A percentile compares a stretch with the other conserved stretches of the same genome.
phyloP scores from a whole-genome alignment of 352 stramenopile genomes.

The Aphanomyces stellatus region DNA sequence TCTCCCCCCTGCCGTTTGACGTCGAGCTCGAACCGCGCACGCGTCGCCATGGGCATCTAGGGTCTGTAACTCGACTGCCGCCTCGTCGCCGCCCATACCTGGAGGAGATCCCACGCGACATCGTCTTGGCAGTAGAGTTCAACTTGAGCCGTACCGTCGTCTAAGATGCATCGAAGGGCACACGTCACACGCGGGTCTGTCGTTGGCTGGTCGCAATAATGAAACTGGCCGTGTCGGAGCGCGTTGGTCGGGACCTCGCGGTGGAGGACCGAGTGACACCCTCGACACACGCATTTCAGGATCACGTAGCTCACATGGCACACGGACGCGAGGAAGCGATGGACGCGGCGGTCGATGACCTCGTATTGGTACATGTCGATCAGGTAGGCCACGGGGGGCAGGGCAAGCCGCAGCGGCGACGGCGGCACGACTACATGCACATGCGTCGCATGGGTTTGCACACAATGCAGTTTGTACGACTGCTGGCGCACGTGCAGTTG shows the following conservation, averaged over 20 bases:
- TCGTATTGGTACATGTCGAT: conserved; percentile 15
- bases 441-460: conserved; percentile 31
- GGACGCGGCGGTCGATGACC: conserved; percentile 37
- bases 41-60: neutral
- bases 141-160: conserved; percentile 66
- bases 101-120: conserved; percentile 60
- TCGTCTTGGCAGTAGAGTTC: conserved; percentile 66
- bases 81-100: neutral
- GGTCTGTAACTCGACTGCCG: neutral
- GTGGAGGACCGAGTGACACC: conserved; percentile 29
- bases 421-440: neutral
- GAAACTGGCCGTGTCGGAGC: conserved; percentile 17
- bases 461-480: conserved; percentile 8
- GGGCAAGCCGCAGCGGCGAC: neutral
- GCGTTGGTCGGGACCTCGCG: conserved; percentile 11
- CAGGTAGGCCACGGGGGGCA: neutral
- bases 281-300: conserved; percentile 53
- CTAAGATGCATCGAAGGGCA: conserved; percentile 51
- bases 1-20: conserved; percentile 35
- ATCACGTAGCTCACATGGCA: conserved; percentile 70
- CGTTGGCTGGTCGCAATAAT: conserved; percentile 30
- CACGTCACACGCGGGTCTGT: conserved; percentile 27
- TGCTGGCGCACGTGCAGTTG: neutral
- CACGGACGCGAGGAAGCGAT: conserved; percentile 51
- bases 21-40: conserved; percentile 36